phyloP scores from a whole-genome alignment of 345 rosid genomes.

The Linum lewisii region DNA sequence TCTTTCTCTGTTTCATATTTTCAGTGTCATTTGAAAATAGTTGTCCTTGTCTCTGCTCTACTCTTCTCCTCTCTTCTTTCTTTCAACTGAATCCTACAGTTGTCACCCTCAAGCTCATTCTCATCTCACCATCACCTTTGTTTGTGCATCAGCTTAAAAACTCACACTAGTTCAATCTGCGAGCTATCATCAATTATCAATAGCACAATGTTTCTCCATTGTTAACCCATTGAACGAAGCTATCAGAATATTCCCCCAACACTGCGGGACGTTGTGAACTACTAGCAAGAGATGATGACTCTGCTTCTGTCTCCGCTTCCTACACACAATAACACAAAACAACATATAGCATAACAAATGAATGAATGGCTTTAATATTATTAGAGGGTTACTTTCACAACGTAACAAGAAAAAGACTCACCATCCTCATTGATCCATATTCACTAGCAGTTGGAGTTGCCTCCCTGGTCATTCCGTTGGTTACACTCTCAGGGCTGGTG shows the following conservation, averaged over 20 bases:
- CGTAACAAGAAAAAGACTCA: neutral
- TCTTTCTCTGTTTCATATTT: no score
- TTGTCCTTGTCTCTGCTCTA: no score
- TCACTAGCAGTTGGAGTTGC: conserved; percentile 53
- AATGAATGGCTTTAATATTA: neutral
- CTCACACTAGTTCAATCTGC: no score
- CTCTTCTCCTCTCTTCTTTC: no score
- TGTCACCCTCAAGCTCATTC: no score
- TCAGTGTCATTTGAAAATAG: no score
- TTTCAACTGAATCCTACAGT: no score
- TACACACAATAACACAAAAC: conserved; percentile 36
- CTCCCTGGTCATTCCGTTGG: conserved; percentile 49
- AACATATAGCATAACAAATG: neutral
- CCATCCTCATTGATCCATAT: conserved; percentile 33
- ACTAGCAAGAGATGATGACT: conserved; percentile 19
- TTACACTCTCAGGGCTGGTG: conserved; percentile 55
- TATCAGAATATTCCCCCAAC: conserved; percentile 55
- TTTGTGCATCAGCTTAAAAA: no score
- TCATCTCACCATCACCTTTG: no score
- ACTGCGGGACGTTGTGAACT: conserved; percentile 23
- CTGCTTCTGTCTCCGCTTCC: conserved; percentile 38
- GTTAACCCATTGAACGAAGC: conserved; percentile 77
- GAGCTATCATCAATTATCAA: conserved; percentile 18
- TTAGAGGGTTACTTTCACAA: neutral
- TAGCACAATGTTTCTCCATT: conserved; percentile 70